Evolutionary conservation across 2,329 filamentous ascomycete genomes (phyloP).

Genomic region (Huntiella decipiens): DNA sequence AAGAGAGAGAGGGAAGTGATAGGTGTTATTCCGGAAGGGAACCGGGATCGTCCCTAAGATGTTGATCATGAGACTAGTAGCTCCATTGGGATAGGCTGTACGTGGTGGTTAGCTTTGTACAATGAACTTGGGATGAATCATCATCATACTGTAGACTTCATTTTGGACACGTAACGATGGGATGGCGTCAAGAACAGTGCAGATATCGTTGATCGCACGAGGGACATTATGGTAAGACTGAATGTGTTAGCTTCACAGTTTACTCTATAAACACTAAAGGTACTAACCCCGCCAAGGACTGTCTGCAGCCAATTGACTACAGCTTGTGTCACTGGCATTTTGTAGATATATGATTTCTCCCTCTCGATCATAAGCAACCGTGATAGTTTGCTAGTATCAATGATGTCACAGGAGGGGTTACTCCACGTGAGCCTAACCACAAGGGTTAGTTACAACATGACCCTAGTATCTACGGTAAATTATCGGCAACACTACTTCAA

Average conservation of each 20-base stretch:
- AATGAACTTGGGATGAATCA: neutral
- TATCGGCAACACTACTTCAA: too few species aligned
- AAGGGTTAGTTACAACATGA: too few species aligned
- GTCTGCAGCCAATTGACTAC: constrained; percentile 92
- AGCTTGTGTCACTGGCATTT: constrained; percentile 64
- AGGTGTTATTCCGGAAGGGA: constrained; percentile 69
- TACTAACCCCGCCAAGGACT: constrained; percentile 54
- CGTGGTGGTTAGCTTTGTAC: constrained; percentile 13
- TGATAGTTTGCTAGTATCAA: too few species aligned
- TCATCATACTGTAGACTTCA: constrained; percentile 71
- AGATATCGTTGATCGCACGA: constrained; percentile 80
- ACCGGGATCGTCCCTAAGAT: constrained; percentile 83
- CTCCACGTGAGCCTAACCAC: too few species aligned
- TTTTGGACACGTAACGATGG: constrained; percentile 69
- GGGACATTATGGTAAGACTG: constrained; percentile 65
- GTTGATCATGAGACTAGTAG: constrained; percentile 68
- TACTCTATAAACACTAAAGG: neutral
- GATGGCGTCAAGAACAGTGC: constrained; percentile 60
- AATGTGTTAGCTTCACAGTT: neutral
- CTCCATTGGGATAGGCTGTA: constrained; percentile 71
- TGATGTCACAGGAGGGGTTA: too few species aligned
- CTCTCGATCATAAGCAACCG: too few species aligned
- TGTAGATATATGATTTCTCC: neutral
- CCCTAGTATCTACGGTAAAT: too few species aligned
- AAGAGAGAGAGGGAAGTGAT: constrained; percentile 78